These are phyloP conservation scores for Dothistroma pini DNA, from an alignment of 2,329 filamentous ascomycete genomes.

Conservation along the genomic window DNA sequence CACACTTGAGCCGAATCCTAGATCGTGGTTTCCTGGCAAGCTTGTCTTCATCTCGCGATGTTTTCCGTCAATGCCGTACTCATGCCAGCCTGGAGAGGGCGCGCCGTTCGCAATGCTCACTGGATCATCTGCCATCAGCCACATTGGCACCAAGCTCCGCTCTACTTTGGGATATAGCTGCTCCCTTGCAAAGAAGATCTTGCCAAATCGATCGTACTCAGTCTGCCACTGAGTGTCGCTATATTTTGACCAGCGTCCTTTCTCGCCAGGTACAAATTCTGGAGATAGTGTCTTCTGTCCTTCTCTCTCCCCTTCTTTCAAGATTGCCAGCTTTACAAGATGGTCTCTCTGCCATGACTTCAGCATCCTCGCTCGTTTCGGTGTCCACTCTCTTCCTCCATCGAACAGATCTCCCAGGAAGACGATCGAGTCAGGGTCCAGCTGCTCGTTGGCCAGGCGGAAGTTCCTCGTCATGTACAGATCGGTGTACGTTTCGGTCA, in stretches of 20 bases:
- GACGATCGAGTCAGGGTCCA: conserved; percentile 82
- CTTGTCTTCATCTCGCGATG: conserved; percentile 77
- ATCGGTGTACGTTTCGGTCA: conserved; percentile 74
- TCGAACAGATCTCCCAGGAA: conserved; percentile 96
- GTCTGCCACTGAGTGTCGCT: conserved; percentile 78
- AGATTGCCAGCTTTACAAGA: conserved; percentile 21
- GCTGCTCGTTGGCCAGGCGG: conserved; percentile 65
- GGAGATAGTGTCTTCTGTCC: conserved; percentile 23
- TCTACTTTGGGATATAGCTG: conserved; percentile 32
- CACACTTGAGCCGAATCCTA: conserved; percentile 85
- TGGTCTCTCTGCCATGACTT: conserved; percentile 21
- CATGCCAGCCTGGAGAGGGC: conserved; percentile 61
- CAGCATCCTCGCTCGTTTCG: conserved; percentile 43
- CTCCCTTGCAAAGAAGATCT: conserved; percentile 64
- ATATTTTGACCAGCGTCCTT: conserved; percentile 61
- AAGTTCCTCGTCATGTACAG: conserved; percentile 85
- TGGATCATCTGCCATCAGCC: conserved; percentile 22
- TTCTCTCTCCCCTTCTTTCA: conserved; percentile 20
- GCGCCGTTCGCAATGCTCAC: conserved; percentile 30
- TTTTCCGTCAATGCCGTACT: conserved; percentile 54
- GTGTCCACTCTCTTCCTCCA: conserved; percentile 92
- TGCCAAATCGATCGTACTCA: conserved; percentile 82
- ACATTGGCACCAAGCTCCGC: conserved; percentile 22
- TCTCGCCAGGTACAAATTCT: conserved; percentile 30
- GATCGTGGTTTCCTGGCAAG: conserved; percentile 89